Evolutionary conservation across 2,329 filamentous ascomycete species (phyloP), one percentile per base, ranked within the genome.

Genomic region (Penicillium rolfsii): DNA sequence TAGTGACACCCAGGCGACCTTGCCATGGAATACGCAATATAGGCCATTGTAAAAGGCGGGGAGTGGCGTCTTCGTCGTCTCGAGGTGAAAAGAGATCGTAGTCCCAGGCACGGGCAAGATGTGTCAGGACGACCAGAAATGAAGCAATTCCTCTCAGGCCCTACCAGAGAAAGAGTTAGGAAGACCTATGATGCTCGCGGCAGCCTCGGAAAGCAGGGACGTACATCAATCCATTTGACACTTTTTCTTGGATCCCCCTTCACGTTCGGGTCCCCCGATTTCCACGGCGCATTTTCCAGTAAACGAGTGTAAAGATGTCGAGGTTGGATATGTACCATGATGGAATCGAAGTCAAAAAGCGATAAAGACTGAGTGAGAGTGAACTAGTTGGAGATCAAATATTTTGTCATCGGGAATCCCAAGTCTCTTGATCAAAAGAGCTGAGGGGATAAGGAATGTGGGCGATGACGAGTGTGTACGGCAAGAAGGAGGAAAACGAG

Each of bases 21-120:
- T 85, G 82, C 75, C 78, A 82, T 36, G 82, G 81, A n/a, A 85
- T 75, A 16, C 83, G 82, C 19, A 85, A 68, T 61, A 84, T 77
- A 4, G 83, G 82, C 55, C 80, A 74, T 68, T 85, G 83, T 28
- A 84, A 74, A 28, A 84, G 60, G 57, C 80, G 77, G 9, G 82
- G 80, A 1, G 76, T 53, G 6, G 68, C 74, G 50, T 81, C 73
- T 61, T 77, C 73, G 55, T 66, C 73, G 63, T 83, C 80, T 63
- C 79, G 74, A 7, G 81, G 81, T 52, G 77, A 80, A 73, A 84
- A 85, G 12, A 84, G 73, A n/a, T 76, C 71, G 67, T 81, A 84
- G 66, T 84, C 81, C 75, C 80, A 82, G 35, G 81, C 82, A 61
- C 82, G 77, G 56, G 82, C 77, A 30, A 85, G 74, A 70, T 85